These are phyloP conservation scores for Cordyceps fumosorosea DNA, from an alignment of 2,329 filamentous ascomycete genomes.

Conservation along the genomic window DNA sequence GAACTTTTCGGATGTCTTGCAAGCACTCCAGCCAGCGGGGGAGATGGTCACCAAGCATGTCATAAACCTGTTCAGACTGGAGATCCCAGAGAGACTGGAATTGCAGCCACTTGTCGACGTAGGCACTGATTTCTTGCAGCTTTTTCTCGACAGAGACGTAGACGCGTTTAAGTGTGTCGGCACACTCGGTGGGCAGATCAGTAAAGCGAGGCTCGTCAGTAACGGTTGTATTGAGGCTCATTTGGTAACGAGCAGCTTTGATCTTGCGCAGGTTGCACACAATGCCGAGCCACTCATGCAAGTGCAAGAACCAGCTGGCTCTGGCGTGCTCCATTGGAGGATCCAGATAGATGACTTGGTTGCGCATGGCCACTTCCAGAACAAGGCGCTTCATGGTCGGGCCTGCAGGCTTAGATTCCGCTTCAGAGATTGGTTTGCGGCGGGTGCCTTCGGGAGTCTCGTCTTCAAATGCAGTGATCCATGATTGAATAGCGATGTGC, in stretches of 20 bases:
- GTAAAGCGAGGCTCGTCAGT: slow-evolving; percentile 68
- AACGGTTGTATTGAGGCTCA: slow-evolving; percentile 65
- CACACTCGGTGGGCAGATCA: slow-evolving; percentile 77
- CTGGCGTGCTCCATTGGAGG: slow-evolving; percentile 87
- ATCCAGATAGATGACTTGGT: slow-evolving; percentile 94
- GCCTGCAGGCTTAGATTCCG: slow-evolving; percentile 41
- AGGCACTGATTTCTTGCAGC: slow-evolving; percentile 68
- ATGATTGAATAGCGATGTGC: slow-evolving; percentile 74
- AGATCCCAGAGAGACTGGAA: slow-evolving; percentile 99
- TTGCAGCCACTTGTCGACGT: slow-evolving; percentile 97
- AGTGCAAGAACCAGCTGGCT: slow-evolving; percentile 86
- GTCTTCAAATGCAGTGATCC: slow-evolving; percentile 80
- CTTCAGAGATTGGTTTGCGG: slow-evolving; percentile 42
- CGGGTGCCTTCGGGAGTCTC: slow-evolving; percentile 46
- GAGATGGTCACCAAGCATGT: slow-evolving; percentile 82
- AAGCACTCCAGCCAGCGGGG: slow-evolving; percentile 89
- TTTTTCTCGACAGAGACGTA: slow-evolving; percentile 81
- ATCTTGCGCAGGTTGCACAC: slow-evolving; percentile 91
- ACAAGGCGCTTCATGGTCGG: slow-evolving; percentile 68
- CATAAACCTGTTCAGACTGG: slow-evolving; percentile 91
- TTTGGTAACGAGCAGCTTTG: slow-evolving; percentile 91
- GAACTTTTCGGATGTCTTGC: slow-evolving; percentile 94
- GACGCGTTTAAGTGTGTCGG: slow-evolving; percentile 68
- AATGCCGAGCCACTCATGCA: slow-evolving; percentile 89
- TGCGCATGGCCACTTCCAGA: slow-evolving; percentile 94